These are phyloP conservation scores for Rhodotorula toruloides DNA, from an alignment of 768 basidiomycete genomes.

Conservation along the genomic window DNA sequence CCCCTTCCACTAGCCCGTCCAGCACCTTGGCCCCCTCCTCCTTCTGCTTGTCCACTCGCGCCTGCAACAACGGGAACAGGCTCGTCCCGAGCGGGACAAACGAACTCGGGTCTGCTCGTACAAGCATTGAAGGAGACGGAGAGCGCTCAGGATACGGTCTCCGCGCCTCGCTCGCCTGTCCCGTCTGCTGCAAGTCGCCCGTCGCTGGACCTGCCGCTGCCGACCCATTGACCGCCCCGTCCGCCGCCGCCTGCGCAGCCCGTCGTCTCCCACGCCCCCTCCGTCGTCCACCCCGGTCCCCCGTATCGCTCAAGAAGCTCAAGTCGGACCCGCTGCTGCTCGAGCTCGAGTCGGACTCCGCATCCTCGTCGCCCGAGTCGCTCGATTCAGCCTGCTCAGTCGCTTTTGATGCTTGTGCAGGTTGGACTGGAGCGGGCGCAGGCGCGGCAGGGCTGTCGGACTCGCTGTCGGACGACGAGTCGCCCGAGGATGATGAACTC, in stretches of 20 bases:
- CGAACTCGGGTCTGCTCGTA: constrained; percentile 16
- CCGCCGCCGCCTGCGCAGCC: not conserved
- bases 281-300: constrained; percentile 1
- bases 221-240: not conserved
- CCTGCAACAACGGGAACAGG: constrained; percentile 29
- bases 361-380: not conserved
- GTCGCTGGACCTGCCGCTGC: not conserved
- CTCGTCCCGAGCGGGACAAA: constrained; percentile 27
- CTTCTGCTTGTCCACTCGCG: not conserved
- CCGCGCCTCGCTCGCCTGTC: too few relatives aligned
- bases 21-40: not conserved
- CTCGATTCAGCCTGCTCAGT: not conserved
- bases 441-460: not conserved
- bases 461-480: constrained; percentile 8
- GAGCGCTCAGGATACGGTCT: constrained; percentile 28
- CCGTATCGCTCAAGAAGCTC: constrained; percentile 13
- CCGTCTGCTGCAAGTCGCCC: too few relatives aligned
- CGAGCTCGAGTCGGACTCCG: not conserved
- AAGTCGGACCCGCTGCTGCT: constrained; percentile 12
- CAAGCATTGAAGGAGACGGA: constrained; percentile 14
- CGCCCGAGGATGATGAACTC: not conserved
- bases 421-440: not conserved
- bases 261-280: constrained; percentile 2
- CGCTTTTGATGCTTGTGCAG: not conserved
- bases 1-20: constrained; percentile 12